Evolutionary conservation across 139 green algal genomes (phyloP).

Genomic region (Chlorella sp.): DNA sequence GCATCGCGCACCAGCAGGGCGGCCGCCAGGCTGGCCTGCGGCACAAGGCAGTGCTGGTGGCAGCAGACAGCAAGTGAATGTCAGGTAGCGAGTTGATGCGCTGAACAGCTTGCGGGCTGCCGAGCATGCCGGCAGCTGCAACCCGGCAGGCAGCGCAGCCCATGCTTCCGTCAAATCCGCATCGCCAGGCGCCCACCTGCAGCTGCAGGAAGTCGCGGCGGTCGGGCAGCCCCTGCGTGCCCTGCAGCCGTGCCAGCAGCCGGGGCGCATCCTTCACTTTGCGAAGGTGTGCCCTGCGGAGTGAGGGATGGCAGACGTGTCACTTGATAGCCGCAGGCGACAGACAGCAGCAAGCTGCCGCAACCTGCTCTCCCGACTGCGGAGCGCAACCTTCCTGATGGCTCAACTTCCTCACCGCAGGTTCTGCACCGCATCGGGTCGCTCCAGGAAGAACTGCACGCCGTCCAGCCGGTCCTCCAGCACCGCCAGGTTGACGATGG

Average conservation of each 20-base stretch:
- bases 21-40: conserved; percentile 32
- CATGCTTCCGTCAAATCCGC: no score
- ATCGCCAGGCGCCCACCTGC: not conserved
- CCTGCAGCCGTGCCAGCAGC: conserved; percentile 61
- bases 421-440: conserved; percentile 50
- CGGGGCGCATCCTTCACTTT: conserved; percentile 68
- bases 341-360: no score
- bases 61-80: no score
- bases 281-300: conserved; percentile 20
- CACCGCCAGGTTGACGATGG: conserved; percentile 77
- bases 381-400: no score
- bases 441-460: conserved; percentile 65
- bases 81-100: no score
- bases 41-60: no score
- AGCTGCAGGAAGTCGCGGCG: conserved; percentile 60
- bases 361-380: no score
- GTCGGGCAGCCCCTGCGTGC: conserved; percentile 56
- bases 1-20: conserved; percentile 43
- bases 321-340: no score
- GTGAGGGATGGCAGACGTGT: no score
- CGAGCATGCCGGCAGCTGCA: no score
- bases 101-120: no score
- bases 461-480: conserved; percentile 71
- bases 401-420: conserved; percentile 42
- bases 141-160: no score